Base-by-base conservation (phyloP, 345 rosid genomes). In the Eucalyptus guilfoylei region DNA sequence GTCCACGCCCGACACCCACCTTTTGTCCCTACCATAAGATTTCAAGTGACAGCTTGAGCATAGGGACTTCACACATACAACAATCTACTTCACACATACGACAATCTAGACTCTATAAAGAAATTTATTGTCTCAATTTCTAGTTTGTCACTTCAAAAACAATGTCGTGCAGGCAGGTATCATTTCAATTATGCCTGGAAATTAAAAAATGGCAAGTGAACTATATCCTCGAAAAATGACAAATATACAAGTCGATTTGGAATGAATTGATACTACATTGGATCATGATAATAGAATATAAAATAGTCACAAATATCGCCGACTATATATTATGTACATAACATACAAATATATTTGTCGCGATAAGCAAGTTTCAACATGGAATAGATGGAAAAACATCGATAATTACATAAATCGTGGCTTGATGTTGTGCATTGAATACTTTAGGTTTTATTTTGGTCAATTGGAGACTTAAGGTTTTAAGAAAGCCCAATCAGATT, bases 221-320 rank as follows among this genome's bases (percentile, higher is more conserved):
- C 42, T 34, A 37, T 72, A 21, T 37, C 81, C 44, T 72, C 8
- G 4, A 6, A 72, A 72, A 72, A 72, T 32, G 45, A 72, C 26
- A 72, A 19, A 72, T 37, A 9, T 34, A 37, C 6, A 37, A 34
- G 80, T 69, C 26, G 5, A 32, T 67, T 67, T 2, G 12, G 8
- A 37, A 72, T 37, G 81, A 72, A 0, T 37, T 11, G 45, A 72
- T 32, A 9, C 28, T 37, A 72, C 11, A 37, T 19, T 19, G 26
- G 5, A 72, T 72, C 14, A 10, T 10, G 26, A 72, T 19, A 37
- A 37, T 37, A 42, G 14, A 72, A 34, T 72, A 37, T 34, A 34
- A 72, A 72, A 37, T 11, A 10, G 45, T 2, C 13, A 72, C 2
- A 5, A 5, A 37, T 2, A 72, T 11, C 2, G 6, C 26, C 0